Conservation (phyloP, 1,284 basidiomycete genomes). For the Ganoderma boninense region DNA sequence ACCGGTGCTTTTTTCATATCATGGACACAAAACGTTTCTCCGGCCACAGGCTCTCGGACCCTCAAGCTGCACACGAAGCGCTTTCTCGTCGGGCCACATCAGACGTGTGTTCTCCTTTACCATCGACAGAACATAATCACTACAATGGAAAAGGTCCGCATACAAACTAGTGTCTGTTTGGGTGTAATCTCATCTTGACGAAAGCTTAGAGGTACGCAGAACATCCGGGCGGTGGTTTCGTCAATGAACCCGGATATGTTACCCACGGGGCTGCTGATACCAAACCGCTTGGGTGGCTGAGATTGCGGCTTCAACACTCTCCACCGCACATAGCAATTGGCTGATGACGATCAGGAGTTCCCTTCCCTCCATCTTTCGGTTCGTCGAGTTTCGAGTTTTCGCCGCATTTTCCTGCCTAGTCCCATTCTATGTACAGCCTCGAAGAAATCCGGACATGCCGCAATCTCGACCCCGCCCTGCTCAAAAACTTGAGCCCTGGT, state of each 20-base stretch:
- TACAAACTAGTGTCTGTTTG: not conserved
- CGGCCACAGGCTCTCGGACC: not conserved
- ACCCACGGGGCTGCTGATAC: no score
- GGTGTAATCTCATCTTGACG: not conserved
- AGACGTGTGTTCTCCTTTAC: not conserved
- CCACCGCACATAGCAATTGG: not conserved
- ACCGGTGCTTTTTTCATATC: not conserved
- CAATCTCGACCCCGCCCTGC: not conserved
- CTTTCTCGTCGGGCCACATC: not conserved
- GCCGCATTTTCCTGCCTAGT: not conserved
- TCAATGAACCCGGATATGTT: not conserved
- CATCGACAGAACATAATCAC: not conserved
- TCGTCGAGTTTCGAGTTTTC: not conserved
- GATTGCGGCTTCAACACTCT: not conserved
- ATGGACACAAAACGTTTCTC: not conserved
- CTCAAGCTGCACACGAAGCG: not conserved
- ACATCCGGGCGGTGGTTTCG: not conserved
- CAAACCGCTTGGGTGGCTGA: not conserved
- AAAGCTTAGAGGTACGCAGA: not conserved
- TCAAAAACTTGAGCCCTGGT: not conserved
- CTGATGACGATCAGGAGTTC: not conserved
- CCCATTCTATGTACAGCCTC: not conserved
- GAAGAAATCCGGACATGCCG: not conserved
- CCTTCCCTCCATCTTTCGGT: not conserved
- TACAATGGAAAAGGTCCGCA: not conserved